These are phyloP conservation scores for Diaporthe helianthi DNA, from an alignment of 2,329 filamentous ascomycete genomes.

Conservation along the genomic window DNA sequence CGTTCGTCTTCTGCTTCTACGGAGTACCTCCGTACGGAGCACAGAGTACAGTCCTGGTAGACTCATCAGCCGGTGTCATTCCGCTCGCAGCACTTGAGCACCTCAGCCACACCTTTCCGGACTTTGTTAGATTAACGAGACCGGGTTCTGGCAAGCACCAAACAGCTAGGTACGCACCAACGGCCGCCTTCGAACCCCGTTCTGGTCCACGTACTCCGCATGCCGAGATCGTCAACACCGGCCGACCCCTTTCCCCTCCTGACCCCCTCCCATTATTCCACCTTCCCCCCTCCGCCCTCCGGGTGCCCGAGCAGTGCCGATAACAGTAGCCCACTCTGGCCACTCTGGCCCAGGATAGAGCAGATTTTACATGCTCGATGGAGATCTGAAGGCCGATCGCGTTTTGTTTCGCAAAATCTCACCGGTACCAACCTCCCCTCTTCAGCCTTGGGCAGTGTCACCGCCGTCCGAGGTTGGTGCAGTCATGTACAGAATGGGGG, in stretches of 20 bases:
- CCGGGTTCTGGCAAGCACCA: conserved; percentile 14
- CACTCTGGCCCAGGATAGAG: neutral
- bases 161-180: conserved; percentile 2
- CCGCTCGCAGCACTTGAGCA: neutral
- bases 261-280: neutral
- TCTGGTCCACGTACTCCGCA: conserved; percentile 18
- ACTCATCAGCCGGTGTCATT: neutral
- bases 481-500: neutral
- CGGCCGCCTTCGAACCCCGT: conserved; percentile 9
- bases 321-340: neutral
- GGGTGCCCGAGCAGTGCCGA: neutral
- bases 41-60: neutral
- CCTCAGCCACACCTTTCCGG: conserved; percentile 22
- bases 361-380: conserved; percentile 18
- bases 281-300: neutral
- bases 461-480: conserved; percentile 11
- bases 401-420: conserved; percentile 24
- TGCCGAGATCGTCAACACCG: conserved; percentile 19
- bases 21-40: no score
- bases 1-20: neutral
- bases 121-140: conserved; percentile 15
- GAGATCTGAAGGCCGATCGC: conserved; percentile 27
- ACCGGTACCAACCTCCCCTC: conserved; percentile 22
- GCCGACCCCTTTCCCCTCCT: conserved; percentile 5
- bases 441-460: conserved; percentile 15